Percentiles rank a stretch among this genome's conserved stretches.
Evolutionary conservation across 257 asterid species (phyloP).

Genomic region (Solanum tarapatanum): DNA sequence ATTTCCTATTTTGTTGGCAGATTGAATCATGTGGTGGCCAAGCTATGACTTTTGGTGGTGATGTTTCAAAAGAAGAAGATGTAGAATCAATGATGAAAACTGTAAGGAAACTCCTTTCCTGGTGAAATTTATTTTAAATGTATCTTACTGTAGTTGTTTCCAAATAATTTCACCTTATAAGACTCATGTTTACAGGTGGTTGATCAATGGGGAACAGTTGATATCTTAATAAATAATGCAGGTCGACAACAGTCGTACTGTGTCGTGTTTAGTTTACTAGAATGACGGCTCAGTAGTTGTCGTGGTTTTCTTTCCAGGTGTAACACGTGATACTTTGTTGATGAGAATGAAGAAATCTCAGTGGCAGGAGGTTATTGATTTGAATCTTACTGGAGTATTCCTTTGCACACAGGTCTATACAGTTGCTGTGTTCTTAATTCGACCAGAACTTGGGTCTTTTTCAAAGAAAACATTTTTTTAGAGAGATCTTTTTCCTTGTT

Average conservation of each 20-base stretch:
- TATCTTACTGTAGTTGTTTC: neutral
- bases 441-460: neutral
- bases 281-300: neutral
- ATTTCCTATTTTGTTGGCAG: conserved; percentile 20
- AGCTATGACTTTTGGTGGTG: conserved; percentile 89
- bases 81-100: conserved; percentile 84
- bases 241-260: neutral
- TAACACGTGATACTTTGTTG: conserved; percentile 84
- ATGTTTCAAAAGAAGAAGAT: conserved; percentile 91
- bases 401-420: conserved; percentile 72
- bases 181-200: conserved; percentile 44
- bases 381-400: conserved; percentile 90
- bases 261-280: neutral
- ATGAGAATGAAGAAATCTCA: conserved; percentile 94
- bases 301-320: conserved; percentile 39
- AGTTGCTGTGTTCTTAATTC: neutral
- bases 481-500: conserved; percentile 15
- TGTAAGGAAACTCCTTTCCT: conserved; percentile 23
- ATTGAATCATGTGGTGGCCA: conserved; percentile 82
- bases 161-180: conserved; percentile 14
- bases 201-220: conserved; percentile 90
- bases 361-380: conserved; percentile 93
- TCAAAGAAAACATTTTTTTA: neutral
- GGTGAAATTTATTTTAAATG: neutral
- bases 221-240: conserved; percentile 81